Evolutionary conservation across 441 rosid genomes (phyloP).

Genomic region (Flueggea neowawraea): DNA sequence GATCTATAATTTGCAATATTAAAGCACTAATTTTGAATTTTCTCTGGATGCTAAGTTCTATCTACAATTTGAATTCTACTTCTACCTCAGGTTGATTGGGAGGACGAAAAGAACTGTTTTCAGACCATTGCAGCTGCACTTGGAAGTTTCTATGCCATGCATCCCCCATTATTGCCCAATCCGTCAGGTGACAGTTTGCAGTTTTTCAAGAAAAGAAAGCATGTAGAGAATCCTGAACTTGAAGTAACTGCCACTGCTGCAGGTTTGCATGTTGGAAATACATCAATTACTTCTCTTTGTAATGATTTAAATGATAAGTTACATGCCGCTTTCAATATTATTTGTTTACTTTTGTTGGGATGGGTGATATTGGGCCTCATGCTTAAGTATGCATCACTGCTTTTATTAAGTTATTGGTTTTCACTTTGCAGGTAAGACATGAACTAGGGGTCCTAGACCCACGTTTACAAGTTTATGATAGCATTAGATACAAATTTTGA

Average conservation of each 20-base stretch:
- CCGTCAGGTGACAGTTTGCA: constrained; percentile 74
- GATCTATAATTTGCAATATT: too few relatives aligned
- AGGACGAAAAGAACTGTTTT: constrained; percentile 75
- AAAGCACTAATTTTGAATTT: too few relatives aligned
- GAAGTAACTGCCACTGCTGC: constrained; percentile 19
- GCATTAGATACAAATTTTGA: too few relatives aligned
- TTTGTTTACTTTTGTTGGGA: too few relatives aligned
- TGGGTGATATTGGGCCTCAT: too few relatives aligned
- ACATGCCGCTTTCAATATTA: too few relatives aligned
- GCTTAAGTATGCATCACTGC: too few relatives aligned
- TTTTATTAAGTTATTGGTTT: too few relatives aligned
- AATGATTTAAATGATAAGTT: too few relatives aligned
- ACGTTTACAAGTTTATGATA: too few relatives aligned
- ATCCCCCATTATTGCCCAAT: constrained; percentile 85
- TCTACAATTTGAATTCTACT: neutral
- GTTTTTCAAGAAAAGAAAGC: constrained; percentile 48
- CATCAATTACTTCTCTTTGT: neutral
- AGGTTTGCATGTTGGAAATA: constrained; percentile 31
- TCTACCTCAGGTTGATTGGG: constrained; percentile 75
- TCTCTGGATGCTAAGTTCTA: neutral
- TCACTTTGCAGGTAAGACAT: too few relatives aligned
- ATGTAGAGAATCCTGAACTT: constrained; percentile 27
- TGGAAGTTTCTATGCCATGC: constrained; percentile 90
- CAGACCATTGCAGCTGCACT: constrained; percentile 86
- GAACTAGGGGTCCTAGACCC: too few relatives aligned